Evolutionary conservation across 2,329 filamentous ascomycete species (phyloP), one percentile per base, ranked within the genome.

Genomic region (Metarhizium humberi): DNA sequence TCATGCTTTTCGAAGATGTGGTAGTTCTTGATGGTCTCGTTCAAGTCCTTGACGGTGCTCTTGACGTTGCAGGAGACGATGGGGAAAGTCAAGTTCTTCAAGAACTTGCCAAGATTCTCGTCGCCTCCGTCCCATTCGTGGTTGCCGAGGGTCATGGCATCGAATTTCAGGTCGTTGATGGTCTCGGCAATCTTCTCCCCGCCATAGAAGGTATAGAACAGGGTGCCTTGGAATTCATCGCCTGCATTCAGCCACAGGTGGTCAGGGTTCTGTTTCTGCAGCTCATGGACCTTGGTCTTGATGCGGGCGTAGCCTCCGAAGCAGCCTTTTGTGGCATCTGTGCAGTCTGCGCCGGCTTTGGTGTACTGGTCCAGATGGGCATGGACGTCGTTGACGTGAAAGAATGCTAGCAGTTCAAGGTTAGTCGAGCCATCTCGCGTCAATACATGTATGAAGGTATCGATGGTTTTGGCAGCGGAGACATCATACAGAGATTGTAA

Each of bases 341-440:
- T 78, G 71, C 84, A 87, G 68, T 86, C 82, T 11, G 80, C 79
- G 54, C 84, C 84, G 0, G 80, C 80, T 14, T 77, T 75, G 32
- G 77, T 73, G 68, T 81, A 87, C 66, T 86, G 69, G 64, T 86
- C 83, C 18, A 87, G 72, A 64, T 87, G 84, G 14, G 84, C 78
- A 65, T 87, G 84, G 14, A 87, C 81, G 64, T 87, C 84, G 63
- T 87, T 87, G 73, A 87, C 76, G 66, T 87, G 84, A 69, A 85
- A 86, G 71, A 86, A 85, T 6, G 82, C 73, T 75, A 54, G 4
- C 6, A 43, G 16, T 2, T 8, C n/a, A 18, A 4, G 4, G 40
- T 56, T 38, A 56, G 38, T 42, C 42, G 20, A 13, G n/a, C 30
- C 3, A n/a, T 51, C 40, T 53, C 1, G 50, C 53, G 32, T 25